A percentile compares a stretch with the other conserved stretches of the same genome.
Evolutionary conservation across 2,329 filamentous ascomycete genomes (phyloP).

Genomic region (Colletotrichum theobromicola): DNA sequence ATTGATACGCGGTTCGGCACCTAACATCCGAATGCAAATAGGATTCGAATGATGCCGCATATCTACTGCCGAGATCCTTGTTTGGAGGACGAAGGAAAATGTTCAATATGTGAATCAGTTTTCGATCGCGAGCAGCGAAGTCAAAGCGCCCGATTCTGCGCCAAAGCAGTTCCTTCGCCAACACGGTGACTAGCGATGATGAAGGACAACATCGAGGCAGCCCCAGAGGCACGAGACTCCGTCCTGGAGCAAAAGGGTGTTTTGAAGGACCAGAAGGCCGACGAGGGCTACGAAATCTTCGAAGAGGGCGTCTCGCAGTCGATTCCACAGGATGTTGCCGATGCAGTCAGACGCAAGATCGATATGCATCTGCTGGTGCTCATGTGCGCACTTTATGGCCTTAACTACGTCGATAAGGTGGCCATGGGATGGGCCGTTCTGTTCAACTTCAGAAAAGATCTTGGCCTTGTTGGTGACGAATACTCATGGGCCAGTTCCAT

Average conservation of each 20-base stretch:
- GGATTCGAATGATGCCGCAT: neutral
- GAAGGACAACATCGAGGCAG: neutral
- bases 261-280: slow-evolving; percentile 9
- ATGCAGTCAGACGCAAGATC: slow-evolving; percentile 24
- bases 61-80: neutral
- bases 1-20: neutral
- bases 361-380: slow-evolving; percentile 24
- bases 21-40: neutral
- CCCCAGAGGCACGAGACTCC: neutral
- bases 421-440: slow-evolving; percentile 29
- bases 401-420: slow-evolving; percentile 28
- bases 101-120: neutral
- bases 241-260: neutral
- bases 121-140: neutral
- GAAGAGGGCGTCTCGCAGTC: neutral
- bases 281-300: neutral
- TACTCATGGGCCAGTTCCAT: neutral
- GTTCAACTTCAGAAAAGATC: slow-evolving; percentile 25
- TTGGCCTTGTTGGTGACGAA: slow-evolving; percentile 21
- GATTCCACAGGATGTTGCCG: slow-evolving; percentile 21
- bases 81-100: neutral
- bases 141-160: neutral
- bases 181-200: neutral
- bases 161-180: neutral
- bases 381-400: slow-evolving; percentile 27